phyloP scores from a whole-genome alignment of 805 yeast genomes.

The Cyberlindnera euphorbiiphila region DNA sequence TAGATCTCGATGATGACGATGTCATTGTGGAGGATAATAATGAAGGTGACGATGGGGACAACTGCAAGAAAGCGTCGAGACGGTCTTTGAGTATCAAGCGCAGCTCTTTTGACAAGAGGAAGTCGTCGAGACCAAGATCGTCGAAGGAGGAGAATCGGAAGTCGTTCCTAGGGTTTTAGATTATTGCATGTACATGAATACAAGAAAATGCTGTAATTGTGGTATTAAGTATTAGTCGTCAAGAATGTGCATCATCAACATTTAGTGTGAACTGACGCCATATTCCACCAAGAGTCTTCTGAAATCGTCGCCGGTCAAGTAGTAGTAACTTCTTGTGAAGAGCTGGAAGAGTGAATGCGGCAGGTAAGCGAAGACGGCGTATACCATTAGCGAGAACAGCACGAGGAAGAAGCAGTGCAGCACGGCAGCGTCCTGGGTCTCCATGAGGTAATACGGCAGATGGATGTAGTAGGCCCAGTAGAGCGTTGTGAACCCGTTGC shows the following conservation, averaged over 20 bases:
- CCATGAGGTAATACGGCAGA: constrained; percentile 42
- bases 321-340: constrained; percentile 29
- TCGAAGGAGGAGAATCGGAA: constrained; percentile 13
- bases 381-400: constrained; percentile 35
- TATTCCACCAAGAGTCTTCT: constrained; percentile 18
- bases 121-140: constrained; percentile 6
- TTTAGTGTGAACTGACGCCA: constrained; percentile 9
- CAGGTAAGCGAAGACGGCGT: constrained; percentile 34
- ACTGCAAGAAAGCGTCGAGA: constrained; percentile 15
- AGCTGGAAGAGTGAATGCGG: constrained; percentile 27
- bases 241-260: too few relatives aligned
- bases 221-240: too few relatives aligned
- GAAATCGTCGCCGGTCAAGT: constrained; percentile 33
- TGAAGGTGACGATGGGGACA: not conserved
- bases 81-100: constrained; percentile 17
- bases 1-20: constrained; percentile 17
- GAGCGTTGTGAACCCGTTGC: constrained; percentile 29
- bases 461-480: constrained; percentile 45
- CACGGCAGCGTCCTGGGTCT: constrained; percentile 37
- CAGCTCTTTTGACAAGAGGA: too few relatives aligned
- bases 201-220: too few relatives aligned
- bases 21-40: constrained; percentile 5
- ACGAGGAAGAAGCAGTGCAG: constrained; percentile 36
- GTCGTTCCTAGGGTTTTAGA: constrained; percentile 20
- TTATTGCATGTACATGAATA: too few relatives aligned